Evolutionary conservation across 805 yeast species (phyloP).

Genomic region (Scheffersomyces amazonensis): DNA sequence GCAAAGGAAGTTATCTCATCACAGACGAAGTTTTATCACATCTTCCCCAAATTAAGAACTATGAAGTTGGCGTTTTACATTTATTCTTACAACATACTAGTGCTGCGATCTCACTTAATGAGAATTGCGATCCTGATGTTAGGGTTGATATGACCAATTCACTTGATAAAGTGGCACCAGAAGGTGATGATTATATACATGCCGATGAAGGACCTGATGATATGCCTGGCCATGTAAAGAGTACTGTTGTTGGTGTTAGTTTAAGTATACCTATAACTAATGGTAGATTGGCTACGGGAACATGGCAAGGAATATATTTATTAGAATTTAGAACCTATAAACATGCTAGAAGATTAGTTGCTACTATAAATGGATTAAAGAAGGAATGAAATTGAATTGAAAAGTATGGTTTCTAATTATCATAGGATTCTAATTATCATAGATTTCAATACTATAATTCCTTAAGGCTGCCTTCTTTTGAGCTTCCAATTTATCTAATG

Average conservation of each 20-base stretch:
- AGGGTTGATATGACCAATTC: slow-evolving; percentile 64
- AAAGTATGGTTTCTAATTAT: no score
- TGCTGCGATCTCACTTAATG: slow-evolving; percentile 74
- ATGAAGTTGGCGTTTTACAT: slow-evolving; percentile 61
- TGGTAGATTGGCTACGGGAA: slow-evolving; percentile 68
- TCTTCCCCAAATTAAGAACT: slow-evolving; percentile 58
- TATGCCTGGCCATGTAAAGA: slow-evolving; percentile 79
- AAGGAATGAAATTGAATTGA: slow-evolving; percentile 4
- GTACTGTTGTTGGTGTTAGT: slow-evolving; percentile 58
- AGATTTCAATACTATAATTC: slow-evolving; percentile 32
- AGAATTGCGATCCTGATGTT: slow-evolving; percentile 79
- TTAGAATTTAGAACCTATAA: slow-evolving; percentile 66
- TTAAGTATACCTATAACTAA: slow-evolving; percentile 66
- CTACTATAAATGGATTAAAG: slow-evolving; percentile 66
- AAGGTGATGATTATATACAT: slow-evolving; percentile 54
- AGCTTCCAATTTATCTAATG: slow-evolving; percentile 23
- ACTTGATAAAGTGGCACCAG: slow-evolving; percentile 67
- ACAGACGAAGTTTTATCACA: slow-evolving; percentile 59
- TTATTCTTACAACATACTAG: slow-evolving; percentile 77
- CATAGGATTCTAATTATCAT: slow-evolving; percentile 12
- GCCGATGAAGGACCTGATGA: slow-evolving; percentile 81
- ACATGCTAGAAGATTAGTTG: slow-evolving; percentile 66
- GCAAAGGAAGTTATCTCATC: slow-evolving; percentile 68
- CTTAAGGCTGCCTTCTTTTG: slow-evolving; percentile 28
- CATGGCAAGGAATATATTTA: slow-evolving; percentile 84